A percentile compares a stretch with the other conserved stretches of the same genome.
phyloP scores from a whole-genome alignment of 169 alveolate genomes.

The Amoebophrya sp. region DNA sequence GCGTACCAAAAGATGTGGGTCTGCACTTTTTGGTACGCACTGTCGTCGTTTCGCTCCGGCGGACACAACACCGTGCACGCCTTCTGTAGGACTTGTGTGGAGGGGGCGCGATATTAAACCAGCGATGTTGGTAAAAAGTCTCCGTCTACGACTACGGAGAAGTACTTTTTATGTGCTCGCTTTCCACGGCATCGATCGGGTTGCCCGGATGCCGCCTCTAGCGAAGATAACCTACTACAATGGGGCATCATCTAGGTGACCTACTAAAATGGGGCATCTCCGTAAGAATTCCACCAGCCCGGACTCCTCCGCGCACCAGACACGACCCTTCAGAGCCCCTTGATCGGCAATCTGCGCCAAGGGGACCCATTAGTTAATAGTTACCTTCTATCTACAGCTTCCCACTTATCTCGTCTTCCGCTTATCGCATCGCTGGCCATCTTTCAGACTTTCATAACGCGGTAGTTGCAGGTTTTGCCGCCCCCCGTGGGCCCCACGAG shows the following conservation, averaged over 20 bases:
- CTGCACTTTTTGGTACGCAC: slow-evolving; percentile 38
- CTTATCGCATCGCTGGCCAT: no score
- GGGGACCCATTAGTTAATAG: no score
- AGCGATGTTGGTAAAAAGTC: no score
- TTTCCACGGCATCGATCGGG: no score
- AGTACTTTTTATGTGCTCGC: no score
- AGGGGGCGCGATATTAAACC: no score
- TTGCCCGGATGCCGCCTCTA: not conserved
- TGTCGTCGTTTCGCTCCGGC: slow-evolving; percentile 22
- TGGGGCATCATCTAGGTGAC: not conserved
- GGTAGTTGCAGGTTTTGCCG: slow-evolving; percentile 76
- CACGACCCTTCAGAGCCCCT: not conserved
- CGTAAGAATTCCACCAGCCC: not conserved
- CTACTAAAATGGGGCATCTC: not conserved
- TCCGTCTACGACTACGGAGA: no score
- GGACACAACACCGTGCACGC: slow-evolving; percentile 43
- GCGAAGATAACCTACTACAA: not conserved
- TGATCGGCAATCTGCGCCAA: not conserved
- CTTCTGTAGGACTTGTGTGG: slow-evolving; percentile 32
- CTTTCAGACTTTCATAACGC: slow-evolving; percentile 44
- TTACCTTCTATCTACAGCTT: no score
- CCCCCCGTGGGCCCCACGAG: slow-evolving; percentile 93
- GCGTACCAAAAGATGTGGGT: slow-evolving; percentile 42
- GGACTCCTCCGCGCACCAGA: not conserved
- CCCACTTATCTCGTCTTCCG: no score